Evolutionary conservation across 164 flowering plant species (phyloP).

Genomic region (Stephania japonica): DNA sequence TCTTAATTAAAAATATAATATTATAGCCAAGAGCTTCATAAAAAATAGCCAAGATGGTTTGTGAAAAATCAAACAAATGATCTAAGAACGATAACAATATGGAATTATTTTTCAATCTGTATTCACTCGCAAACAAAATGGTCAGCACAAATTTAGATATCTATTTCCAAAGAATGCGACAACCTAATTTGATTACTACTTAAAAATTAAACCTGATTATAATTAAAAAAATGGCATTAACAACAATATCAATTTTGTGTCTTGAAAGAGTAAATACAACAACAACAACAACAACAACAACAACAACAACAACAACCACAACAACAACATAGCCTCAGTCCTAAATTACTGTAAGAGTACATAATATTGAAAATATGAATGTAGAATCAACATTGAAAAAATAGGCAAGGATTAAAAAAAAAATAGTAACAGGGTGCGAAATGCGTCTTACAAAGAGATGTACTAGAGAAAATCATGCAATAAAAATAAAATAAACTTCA

Average conservation of each 20-base stretch:
- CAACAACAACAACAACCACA: too few species aligned
- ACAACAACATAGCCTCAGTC: too few species aligned
- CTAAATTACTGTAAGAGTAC: too few species aligned
- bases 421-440: not conserved
- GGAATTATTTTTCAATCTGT: not conserved
- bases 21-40: not conserved
- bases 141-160: not conserved
- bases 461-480: not conserved
- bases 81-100: too few species aligned
- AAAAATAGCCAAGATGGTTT: not conserved
- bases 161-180: not conserved
- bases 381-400: not conserved
- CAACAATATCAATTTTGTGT: too few species aligned
- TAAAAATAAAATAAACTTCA: conserved; percentile 1
- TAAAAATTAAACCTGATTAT: not conserved
- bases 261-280: too few species aligned
- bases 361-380: not conserved
- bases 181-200: not conserved
- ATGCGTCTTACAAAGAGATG: not conserved
- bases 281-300: too few species aligned
- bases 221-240: not conserved
- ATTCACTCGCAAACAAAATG: not conserved
- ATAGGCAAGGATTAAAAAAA: not conserved
- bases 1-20: not conserved
- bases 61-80: not conserved